Base-by-base conservation (phyloP, 2,329 filamentous ascomycete genomes). In the Capronia coronata region DNA sequence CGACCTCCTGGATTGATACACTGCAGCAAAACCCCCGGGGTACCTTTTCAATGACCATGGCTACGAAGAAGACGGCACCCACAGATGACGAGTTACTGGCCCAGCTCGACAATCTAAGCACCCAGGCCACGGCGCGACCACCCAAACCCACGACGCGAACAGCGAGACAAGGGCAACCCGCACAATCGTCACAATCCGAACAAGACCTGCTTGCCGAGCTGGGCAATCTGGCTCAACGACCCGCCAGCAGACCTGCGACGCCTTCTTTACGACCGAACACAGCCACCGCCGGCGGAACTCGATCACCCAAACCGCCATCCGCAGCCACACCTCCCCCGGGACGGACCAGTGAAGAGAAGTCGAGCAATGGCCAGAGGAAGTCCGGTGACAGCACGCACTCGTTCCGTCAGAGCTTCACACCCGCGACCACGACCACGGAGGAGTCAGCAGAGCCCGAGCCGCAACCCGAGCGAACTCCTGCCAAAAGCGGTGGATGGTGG, bases 141-240 rank as follows among this genome's bases (percentile, higher is more conserved):
- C 48, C 65, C 11, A 69, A 67, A 56, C 51, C 58, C n/a, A 50
- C 55, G 10, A 54, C 61, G 13, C 42, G 55, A 25, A 56, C 48
- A 14, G 50, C 54, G 13, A 46, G 57, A 25, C 58, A 51, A 29
- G 51, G 55, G 32, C 48, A 60, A n/a, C 37, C 57, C 18, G 44
- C 51, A 16, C 55, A 59, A 38, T 50, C 57, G 9, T 58, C 50
- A 56, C 63, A 67, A 52, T 62, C 63, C 13, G 77, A 83, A 61
- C 78, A 87, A 60, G 89, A 95, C 65, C 81, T 91, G 50, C 78
- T 97, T 32, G 89, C 89, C 55, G 90, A 96, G 61, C 79, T 97
- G 54, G 87, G 94, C 66, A 83, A 83, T 60, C 79, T 94, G 37
- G 87, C 81, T 61, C 82, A 86, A 66, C 75, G 83, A 63, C 78